Base-by-base conservation (phyloP, 331 rosid species). In the Phaseolus coccineus region DNA sequence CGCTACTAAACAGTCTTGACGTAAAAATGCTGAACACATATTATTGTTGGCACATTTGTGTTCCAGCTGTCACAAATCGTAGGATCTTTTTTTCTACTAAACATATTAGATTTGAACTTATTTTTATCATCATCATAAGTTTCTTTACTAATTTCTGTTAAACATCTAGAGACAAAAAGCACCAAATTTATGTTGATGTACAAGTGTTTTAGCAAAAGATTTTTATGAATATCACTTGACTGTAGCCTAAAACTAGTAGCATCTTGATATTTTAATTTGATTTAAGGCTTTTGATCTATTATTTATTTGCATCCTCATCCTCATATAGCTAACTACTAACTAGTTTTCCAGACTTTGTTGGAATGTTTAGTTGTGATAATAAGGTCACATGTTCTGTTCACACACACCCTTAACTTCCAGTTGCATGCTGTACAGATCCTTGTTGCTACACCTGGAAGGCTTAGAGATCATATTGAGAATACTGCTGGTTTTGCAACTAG, bases 401-500 rank as follows among this genome's bases (percentile, higher is more conserved):
- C 40, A 12, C 13, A 4, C 74, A 39, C 63, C 84, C 37, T 78
- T 74, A 8, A 25, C 77, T 75, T 81, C 66, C 65, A 13, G 58
- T 75, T 81, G 72, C 62, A 10, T 63, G 79, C 71, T 85, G 8
- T 79, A 35, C 96, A 96, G 99, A 90, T 96, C 92, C 98, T 96
- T 77, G 97, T 96, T 62, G 99, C 99, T 40, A 96, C 99, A 28
- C 99, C 99, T 57, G 99, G 99, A 86, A 93, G 99, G 91, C 98
- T 96, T 80, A 96, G 70, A 80, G 99, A 96, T 86, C 99, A 96
- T 82, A 80, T 88, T 62, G 95, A 91, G 86, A 96, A 93, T 80
- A 96, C 99, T 8, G 80, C 96, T 50, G 99, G 99, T 74, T 93
- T 96, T 77, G 97, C 99, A 77, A 83, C 94, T 79, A 89, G 94